Evolutionary conservation across 73 alveolate species (phyloP).

Genomic region (Tetrahymena thermophila): DNA sequence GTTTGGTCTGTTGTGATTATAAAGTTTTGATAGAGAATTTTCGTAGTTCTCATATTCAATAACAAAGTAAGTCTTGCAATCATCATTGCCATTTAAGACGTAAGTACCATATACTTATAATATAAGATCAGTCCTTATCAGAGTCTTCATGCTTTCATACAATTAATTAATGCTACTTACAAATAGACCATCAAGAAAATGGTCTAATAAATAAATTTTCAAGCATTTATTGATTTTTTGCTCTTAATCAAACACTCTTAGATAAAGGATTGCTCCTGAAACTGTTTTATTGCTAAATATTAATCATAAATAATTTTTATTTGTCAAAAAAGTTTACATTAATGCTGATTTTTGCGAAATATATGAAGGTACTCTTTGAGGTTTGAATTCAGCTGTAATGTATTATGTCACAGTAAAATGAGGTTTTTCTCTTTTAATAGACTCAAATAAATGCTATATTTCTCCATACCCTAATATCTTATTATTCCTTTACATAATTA

Average conservation of each 20-base stretch:
- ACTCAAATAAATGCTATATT: background rate
- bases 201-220: background rate
- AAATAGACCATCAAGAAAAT: background rate
- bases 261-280: background rate
- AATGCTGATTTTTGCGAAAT: background rate
- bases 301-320: background rate
- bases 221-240: background rate
- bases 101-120: background rate
- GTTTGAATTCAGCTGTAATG: background rate
- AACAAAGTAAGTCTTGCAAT: background rate
- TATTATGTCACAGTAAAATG: background rate
- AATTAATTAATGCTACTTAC: background rate
- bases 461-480: background rate
- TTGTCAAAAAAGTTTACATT: background rate
- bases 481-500: background rate
- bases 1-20: background rate
- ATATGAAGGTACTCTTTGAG: background rate
- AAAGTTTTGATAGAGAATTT: background rate
- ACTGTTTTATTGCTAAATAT: background rate
- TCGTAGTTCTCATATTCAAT: background rate
- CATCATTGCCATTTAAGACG: background rate
- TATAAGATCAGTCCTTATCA: background rate
- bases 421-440: background rate
- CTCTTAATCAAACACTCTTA: background rate
- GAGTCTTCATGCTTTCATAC: background rate